Evolutionary conservation across 2,329 filamentous ascomycete species (phyloP).

Genomic region (Arachnopeziza araneosa): DNA sequence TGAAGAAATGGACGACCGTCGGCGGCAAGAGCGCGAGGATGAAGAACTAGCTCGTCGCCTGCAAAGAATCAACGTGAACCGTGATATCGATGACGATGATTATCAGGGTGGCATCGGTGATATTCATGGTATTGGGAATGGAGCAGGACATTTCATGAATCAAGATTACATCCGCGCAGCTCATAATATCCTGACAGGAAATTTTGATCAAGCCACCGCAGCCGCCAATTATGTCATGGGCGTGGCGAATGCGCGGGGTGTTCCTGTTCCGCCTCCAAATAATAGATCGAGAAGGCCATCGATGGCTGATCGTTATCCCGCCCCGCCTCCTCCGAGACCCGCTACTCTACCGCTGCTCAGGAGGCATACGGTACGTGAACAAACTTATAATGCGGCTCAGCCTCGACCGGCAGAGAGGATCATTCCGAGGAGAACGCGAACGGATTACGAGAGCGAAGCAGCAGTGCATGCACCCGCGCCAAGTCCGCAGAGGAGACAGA

Average conservation of each 20-base stretch:
- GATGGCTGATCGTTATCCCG: conserved; percentile 20
- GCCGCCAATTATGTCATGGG: conserved; percentile 31
- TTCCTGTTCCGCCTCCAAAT: conserved; percentile 8
- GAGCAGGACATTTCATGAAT: conserved; percentile 54
- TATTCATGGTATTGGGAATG: conserved; percentile 42
- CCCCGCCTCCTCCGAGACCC: conserved; percentile 8
- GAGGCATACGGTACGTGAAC: conserved; percentile 24
- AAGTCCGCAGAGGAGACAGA: background rate
- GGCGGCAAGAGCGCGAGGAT: conserved; percentile 40
- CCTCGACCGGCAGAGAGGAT: conserved; percentile 19
- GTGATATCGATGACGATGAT: conserved; percentile 23
- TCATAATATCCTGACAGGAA: conserved; percentile 30
- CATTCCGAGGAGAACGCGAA: conserved; percentile 21
- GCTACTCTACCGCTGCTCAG: conserved; percentile 17
- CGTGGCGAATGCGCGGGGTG: conserved; percentile 20
- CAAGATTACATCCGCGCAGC: conserved; percentile 47
- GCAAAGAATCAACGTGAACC: conserved; percentile 37
- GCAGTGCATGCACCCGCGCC: conserved; percentile 21
- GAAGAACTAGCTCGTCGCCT: conserved; percentile 46
- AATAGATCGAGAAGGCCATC: conserved; percentile 1
- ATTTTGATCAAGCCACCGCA: conserved; percentile 29
- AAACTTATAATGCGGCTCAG: conserved; percentile 17
- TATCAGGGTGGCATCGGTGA: conserved; percentile 42
- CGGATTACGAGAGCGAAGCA: conserved; percentile 24
- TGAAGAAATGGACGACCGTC: conserved; percentile 33